phyloP scores from a whole-genome alignment of 306 rosid species.

The Betula pendula region DNA sequence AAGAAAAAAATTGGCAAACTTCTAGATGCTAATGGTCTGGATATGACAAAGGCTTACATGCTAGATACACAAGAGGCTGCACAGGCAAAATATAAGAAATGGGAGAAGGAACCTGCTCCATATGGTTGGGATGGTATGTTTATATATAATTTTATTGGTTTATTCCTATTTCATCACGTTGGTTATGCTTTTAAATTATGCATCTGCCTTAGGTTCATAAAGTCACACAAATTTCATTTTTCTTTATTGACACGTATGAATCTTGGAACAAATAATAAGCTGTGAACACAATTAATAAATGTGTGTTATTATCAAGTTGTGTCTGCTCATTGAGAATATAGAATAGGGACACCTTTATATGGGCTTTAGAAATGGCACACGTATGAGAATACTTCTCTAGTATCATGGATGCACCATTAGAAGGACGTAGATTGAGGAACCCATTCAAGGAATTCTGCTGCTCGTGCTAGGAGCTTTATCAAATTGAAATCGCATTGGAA shows the following conservation, averaged over 20 bases:
- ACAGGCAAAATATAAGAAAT: conserved; percentile 82
- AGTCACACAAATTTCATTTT: neutral
- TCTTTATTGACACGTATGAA: neutral
- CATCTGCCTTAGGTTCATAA: neutral
- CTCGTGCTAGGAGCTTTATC: neutral
- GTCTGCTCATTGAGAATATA: neutral
- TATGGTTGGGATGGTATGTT: conserved; percentile 92
- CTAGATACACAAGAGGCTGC: conserved; percentile 94
- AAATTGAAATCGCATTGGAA: neutral
- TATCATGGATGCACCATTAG: neutral
- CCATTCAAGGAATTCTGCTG: neutral
- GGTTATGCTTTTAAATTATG: neutral
- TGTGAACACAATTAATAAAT: neutral
- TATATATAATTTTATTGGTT: neutral
- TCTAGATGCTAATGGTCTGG: conserved; percentile 93
- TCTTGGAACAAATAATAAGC: neutral
- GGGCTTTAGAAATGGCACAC: neutral
- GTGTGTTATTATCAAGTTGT: neutral
- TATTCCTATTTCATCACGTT: neutral
- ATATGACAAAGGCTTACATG: conserved; percentile 82
- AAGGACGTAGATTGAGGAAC: neutral
- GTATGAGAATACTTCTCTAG: neutral
- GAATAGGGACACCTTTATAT: neutral
- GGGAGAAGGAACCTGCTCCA: conserved; percentile 99
- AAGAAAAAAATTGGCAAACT: conserved; percentile 91